These are phyloP conservation scores for Dothistroma septosporum DNA, from an alignment of 2,329 filamentous ascomycete species.

Conservation along the genomic window DNA sequence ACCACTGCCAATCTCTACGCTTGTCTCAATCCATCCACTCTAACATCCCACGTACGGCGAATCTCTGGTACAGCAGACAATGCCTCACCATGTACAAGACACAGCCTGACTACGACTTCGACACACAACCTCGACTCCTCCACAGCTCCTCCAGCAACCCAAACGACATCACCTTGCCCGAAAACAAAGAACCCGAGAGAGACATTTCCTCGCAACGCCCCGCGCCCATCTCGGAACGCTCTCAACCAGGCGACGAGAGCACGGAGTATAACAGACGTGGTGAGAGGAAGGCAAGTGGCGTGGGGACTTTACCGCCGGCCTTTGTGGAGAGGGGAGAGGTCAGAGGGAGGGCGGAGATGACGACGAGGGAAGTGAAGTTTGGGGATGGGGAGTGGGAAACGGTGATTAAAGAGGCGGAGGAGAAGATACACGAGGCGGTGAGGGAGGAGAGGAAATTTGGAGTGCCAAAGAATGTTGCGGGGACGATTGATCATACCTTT, in stretches of 20 bases:
- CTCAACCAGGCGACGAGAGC: neutral
- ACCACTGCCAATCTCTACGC: neutral
- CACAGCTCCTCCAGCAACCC: constrained; percentile 3
- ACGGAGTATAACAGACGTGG: neutral
- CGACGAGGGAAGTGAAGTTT: constrained; percentile 37
- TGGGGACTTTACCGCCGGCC: constrained; percentile 1
- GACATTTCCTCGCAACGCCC: neutral
- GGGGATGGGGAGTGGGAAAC: constrained; percentile 45
- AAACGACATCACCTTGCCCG: neutral
- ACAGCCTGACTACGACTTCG: neutral
- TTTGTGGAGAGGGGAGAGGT: constrained; percentile 11
- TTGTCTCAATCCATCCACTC: neutral
- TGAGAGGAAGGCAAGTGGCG: neutral
- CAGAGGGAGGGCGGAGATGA: constrained; percentile 7
- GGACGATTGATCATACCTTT: constrained; percentile 48
- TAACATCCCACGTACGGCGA: neutral
- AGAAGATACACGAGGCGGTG: constrained; percentile 13
- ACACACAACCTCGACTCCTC: neutral
- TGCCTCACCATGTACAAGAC: neutral
- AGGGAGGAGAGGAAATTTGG: constrained; percentile 7
- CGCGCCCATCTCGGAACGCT: neutral
- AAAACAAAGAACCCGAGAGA: neutral
- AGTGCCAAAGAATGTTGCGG: constrained; percentile 24
- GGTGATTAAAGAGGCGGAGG: constrained; percentile 38
- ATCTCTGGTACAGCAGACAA: neutral